These are phyloP conservation scores for Symbiodinium natans DNA, from an alignment of 73 alveolate species.

Conservation along the genomic window DNA sequence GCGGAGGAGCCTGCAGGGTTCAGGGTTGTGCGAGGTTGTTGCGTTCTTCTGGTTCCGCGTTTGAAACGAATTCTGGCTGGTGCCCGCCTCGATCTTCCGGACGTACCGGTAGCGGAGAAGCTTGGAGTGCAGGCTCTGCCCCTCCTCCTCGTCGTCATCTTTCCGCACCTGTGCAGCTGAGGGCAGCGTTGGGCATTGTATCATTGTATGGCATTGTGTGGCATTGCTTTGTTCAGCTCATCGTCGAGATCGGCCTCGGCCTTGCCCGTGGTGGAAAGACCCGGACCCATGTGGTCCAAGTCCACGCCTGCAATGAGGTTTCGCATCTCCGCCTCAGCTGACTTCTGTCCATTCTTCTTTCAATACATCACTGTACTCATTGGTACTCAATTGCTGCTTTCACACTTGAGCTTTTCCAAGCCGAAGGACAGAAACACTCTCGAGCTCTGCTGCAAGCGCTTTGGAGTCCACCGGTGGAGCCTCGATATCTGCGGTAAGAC, in stretches of 20 bases:
- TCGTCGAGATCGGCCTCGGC: no score
- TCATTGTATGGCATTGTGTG: background rate
- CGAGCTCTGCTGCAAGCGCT: conserved; percentile 68
- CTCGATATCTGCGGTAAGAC: background rate
- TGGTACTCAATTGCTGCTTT: no score
- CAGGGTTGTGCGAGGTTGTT: background rate
- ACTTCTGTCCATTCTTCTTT: no score
- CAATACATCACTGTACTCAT: no score
- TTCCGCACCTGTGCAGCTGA: conserved; percentile 34
- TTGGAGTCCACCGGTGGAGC: conserved; percentile 67
- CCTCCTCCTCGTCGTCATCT: conserved; percentile 83
- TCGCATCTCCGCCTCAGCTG: conserved; percentile 39
- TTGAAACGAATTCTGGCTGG: background rate
- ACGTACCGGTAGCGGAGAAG: conserved; percentile 20
- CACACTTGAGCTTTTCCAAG: background rate
- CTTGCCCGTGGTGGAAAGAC: background rate
- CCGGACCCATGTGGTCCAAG: conserved; percentile 46
- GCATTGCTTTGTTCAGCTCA: no score
- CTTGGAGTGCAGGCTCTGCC: conserved; percentile 67
- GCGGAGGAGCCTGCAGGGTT: conserved; percentile 76
- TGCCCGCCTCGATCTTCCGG: conserved; percentile 77
- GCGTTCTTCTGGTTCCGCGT: background rate
- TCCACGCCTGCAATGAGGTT: conserved; percentile 79
- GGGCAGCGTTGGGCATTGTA: background rate
- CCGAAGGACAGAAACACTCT: conserved; percentile 16